phyloP scores from a whole-genome alignment of 2,329 filamentous ascomycete genomes.

The Paecilomyces sp. region DNA sequence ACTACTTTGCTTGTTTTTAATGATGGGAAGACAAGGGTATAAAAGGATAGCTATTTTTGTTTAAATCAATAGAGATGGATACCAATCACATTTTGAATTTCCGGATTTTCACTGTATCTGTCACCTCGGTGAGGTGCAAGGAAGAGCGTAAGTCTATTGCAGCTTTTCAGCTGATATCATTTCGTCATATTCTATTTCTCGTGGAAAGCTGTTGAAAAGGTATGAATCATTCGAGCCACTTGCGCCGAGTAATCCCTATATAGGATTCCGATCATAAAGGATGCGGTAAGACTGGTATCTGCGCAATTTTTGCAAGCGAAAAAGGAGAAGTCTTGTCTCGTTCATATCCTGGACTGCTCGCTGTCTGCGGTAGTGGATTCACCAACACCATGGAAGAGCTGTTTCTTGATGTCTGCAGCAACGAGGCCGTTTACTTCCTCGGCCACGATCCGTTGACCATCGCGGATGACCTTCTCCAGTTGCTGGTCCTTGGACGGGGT shows the following conservation, averaged over 20 bases:
- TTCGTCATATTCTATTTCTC: neutral
- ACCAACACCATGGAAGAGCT: slow-evolving; percentile 41
- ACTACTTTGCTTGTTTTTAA: neutral
- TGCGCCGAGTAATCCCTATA: neutral
- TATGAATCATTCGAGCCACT: neutral
- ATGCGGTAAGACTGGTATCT: neutral
- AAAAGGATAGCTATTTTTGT: neutral
- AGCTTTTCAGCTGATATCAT: neutral
- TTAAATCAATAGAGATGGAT: neutral
- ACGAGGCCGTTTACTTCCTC: slow-evolving; percentile 45
- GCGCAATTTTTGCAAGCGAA: neutral
- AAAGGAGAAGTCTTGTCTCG: neutral
- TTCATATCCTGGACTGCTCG: slow-evolving; percentile 2
- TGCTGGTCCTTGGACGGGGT: slow-evolving; percentile 35
- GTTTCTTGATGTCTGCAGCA: slow-evolving; percentile 45
- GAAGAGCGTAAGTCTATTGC: too few relatives aligned
- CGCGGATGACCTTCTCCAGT: slow-evolving; percentile 48
- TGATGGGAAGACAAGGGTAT: neutral
- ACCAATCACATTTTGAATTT: neutral
- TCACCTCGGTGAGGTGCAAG: neutral
- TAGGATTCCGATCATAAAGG: neutral
- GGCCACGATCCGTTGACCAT: slow-evolving; percentile 50
- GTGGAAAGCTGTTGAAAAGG: neutral
- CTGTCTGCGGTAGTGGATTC: slow-evolving; percentile 12
- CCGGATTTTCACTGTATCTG: neutral